Percentiles rank a stretch among this genome's conserved stretches.
phyloP scores from a whole-genome alignment of 1,284 basidiomycete genomes.

The Rhodotorula sp. region DNA sequence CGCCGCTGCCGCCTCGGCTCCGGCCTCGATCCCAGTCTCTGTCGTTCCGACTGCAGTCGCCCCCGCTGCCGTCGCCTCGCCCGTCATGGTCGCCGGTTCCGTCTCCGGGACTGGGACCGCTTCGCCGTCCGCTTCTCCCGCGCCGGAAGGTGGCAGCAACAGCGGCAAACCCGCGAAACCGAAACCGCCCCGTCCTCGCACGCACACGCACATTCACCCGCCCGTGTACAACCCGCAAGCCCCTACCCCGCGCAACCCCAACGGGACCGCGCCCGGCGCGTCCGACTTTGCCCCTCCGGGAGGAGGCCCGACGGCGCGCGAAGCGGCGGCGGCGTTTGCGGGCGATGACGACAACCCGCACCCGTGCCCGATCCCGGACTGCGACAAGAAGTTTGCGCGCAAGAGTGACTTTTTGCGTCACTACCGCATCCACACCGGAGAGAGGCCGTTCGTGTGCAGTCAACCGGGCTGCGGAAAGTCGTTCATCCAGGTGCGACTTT shows the following conservation, averaged over 20 bases:
- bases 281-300: conserved; percentile 27
- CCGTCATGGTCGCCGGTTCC: not conserved
- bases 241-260: conserved; percentile 31
- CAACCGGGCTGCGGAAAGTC: conserved; percentile 34
- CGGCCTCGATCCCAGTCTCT: not conserved
- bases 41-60: not conserved
- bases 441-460: conserved; percentile 51
- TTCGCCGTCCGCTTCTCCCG: conserved; percentile 1
- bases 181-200: conserved; percentile 12
- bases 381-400: conserved; percentile 55
- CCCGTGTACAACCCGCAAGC: conserved; percentile 25
- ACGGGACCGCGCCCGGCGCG: conserved; percentile 30
- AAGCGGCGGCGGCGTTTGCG: conserved; percentile 33
- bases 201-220: conserved; percentile 20
- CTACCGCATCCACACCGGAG: conserved; percentile 53
- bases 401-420: conserved; percentile 55
- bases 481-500: conserved; percentile 50
- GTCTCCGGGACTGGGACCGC: not conserved
- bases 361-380: conserved; percentile 50
- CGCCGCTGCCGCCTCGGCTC: not conserved
- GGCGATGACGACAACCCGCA: conserved; percentile 47
- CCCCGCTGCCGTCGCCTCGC: not conserved
- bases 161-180: not conserved
- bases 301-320: conserved; percentile 44
- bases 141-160: not conserved